Base-by-base conservation (phyloP, 495 filamentous ascomycete genomes). In the Pseudevernia furfuracea region DNA sequence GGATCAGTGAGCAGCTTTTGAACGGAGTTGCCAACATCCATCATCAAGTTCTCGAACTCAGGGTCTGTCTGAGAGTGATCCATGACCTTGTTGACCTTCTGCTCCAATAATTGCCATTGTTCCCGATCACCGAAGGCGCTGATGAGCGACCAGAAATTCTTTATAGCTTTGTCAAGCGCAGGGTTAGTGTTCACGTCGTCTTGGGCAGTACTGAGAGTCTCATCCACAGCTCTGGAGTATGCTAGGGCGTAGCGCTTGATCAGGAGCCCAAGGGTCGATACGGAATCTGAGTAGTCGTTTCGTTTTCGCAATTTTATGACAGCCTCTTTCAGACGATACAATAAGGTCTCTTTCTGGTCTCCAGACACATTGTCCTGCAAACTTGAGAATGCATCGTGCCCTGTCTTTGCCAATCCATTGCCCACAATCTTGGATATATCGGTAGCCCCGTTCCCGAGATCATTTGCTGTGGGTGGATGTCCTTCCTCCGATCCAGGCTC, bases 1-100 rank as follows among this genome's bases (percentile, higher is more conserved):
- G 92, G 92, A 67, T 97, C 88, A 0, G 84, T 94, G n/a, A 96
- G 77, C 72, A 97, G 84, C 58, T 89, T 86, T 71, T 94, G 87
- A 7, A 94, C 68, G 6, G 88, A 84, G 58, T 81, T 81, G 1
- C 87, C 87, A 8, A 92, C 75, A 34, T 92, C 87, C 14, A 76
- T 78, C 74, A 95, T 82, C 37, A 95, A 72, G 32, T 81, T 72
- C 67, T 97, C 93, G 67, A 96, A 96, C 44, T 95, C 85, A 0
- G 89, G 89, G 70, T 96, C 90, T 34, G 82, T 85, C 58, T 88
- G 79, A 5, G 85, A 83, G 74, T 96, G 90, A 46, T 82, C 78
- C 77, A 94, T 74, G 59, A 96, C 84, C 60, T 82, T 76, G 38
- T 88, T 80, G 69, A 90, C 83, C 14, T 79, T 77, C 30, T 83